phyloP scores from a whole-genome alignment of 768 basidiomycete genomes.

The Arthromyces matolae region DNA sequence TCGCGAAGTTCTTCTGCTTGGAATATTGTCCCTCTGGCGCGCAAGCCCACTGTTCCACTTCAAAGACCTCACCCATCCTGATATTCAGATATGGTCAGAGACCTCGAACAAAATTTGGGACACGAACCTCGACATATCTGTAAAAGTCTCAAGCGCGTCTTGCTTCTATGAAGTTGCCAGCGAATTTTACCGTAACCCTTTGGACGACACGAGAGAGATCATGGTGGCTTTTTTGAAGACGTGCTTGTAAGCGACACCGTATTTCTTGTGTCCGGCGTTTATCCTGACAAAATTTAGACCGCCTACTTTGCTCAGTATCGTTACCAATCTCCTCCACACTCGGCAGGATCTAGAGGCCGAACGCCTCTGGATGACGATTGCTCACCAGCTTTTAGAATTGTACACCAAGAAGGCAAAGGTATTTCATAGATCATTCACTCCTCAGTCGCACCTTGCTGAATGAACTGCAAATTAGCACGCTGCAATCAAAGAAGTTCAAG shows the following conservation, averaged over 20 bases:
- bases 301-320: constrained; percentile 44
- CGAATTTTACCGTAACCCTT: constrained; percentile 39
- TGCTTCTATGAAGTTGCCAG: constrained; percentile 45
- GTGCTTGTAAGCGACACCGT: constrained; percentile 47
- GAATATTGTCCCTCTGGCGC: constrained; percentile 69
- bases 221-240: constrained; percentile 42
- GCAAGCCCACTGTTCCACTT: constrained; percentile 52
- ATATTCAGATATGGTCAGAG: constrained; percentile 45
- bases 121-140: constrained; percentile 55
- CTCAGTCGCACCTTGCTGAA: background rate
- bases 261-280: background rate
- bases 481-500: constrained; percentile 48
- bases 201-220: constrained; percentile 25
- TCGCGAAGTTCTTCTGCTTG: constrained; percentile 65
- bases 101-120: constrained; percentile 55
- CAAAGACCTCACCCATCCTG: constrained; percentile 36
- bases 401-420: constrained; percentile 51
- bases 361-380: constrained; percentile 64
- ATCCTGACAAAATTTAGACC: no score
- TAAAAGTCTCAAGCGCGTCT: constrained; percentile 58
- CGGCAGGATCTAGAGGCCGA: constrained; percentile 60
- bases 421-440: constrained; percentile 12
- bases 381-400: constrained; percentile 55
- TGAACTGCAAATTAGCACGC: constrained; percentile 9
- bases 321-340: constrained; percentile 55